Percentiles rank a stretch among this genome's conserved stretches.
These are phyloP conservation scores for Saccharomycopsis fodiens DNA, from an alignment of 805 yeast species.

Conservation along the genomic window DNA sequence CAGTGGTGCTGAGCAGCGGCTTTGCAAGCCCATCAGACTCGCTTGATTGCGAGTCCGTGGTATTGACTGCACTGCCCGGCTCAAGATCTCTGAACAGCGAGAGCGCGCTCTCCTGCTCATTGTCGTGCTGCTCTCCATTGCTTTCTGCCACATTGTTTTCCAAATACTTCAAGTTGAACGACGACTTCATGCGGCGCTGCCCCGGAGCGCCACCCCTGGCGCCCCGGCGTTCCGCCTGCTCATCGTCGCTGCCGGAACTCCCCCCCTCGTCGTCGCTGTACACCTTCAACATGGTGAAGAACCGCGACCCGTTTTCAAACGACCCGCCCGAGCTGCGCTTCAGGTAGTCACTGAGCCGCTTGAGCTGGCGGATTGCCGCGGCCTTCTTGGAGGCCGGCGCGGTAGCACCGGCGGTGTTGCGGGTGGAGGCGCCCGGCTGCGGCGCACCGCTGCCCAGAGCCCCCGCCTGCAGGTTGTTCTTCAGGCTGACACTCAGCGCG, in stretches of 20 bases:
- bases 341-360: too few relatives aligned
- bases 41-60: too few relatives aligned
- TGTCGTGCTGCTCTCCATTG: background rate
- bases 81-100: background rate
- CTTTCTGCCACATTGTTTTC: background rate
- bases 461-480: too few relatives aligned
- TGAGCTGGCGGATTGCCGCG: too few relatives aligned
- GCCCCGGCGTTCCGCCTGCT: background rate
- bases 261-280: conserved; percentile 14
- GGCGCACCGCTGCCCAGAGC: too few relatives aligned
- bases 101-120: background rate
- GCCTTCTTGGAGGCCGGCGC: too few relatives aligned
- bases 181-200: background rate
- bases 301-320: conserved; percentile 3
- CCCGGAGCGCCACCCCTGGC: background rate
- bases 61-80: background rate
- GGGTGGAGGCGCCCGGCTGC: too few relatives aligned
- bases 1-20: background rate
- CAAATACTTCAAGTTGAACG: background rate
- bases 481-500: too few relatives aligned
- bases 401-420: too few relatives aligned
- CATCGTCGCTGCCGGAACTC: background rate
- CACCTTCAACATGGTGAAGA: conserved; percentile 16
- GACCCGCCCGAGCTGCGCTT: conserved; percentile 1
- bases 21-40: background rate